A percentile compares a stretch with the other conserved stretches of the same genome.
Conservation (phyloP, 1,284 basidiomycete species). For the Vanrija humicola region DNA sequence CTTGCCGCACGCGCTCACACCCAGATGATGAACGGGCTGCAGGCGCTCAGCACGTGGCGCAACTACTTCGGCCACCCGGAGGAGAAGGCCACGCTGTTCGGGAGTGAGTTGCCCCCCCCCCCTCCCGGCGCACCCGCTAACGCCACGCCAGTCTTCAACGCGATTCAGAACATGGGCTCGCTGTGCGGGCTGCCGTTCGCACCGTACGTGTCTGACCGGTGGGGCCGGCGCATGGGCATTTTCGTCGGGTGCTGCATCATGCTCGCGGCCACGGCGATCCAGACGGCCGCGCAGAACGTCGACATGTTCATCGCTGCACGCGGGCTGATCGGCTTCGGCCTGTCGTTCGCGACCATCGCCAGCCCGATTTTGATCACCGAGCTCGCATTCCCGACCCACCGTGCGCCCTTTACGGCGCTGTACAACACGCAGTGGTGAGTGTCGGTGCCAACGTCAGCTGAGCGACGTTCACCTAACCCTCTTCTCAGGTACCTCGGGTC, state of each 20-base stretch:
- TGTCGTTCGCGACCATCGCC: slow-evolving; percentile 41
- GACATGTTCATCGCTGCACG: slow-evolving; percentile 59
- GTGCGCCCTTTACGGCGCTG: slow-evolving; percentile 51
- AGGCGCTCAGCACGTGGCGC: background rate
- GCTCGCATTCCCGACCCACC: slow-evolving; percentile 68
- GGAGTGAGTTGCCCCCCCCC: slow-evolving; percentile 1
- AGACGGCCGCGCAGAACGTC: slow-evolving; percentile 54
- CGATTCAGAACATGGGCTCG: slow-evolving; percentile 19
- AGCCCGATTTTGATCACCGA: slow-evolving; percentile 72
- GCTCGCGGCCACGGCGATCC: slow-evolving; percentile 28
- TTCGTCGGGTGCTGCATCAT: slow-evolving; percentile 14
- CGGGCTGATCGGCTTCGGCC: slow-evolving; percentile 25
- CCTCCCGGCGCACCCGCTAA: too few relatives aligned
- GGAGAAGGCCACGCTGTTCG: slow-evolving; percentile 6
- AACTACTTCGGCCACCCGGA: background rate
- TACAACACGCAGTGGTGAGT: slow-evolving; percentile 37
- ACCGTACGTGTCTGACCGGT: slow-evolving; percentile 21
- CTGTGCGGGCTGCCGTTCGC: slow-evolving; percentile 14
- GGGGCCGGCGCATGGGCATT: slow-evolving; percentile 43
- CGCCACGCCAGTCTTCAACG: slow-evolving; percentile 21
- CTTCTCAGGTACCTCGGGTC: background rate
- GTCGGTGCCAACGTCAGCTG: too few relatives aligned
- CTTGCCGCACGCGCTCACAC: too few relatives aligned
- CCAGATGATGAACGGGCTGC: slow-evolving; percentile 10
- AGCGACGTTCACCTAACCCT: too few relatives aligned